Evolutionary conservation across 2,329 filamentous ascomycete species (phyloP).

Genomic region (Saccharata proteae): DNA sequence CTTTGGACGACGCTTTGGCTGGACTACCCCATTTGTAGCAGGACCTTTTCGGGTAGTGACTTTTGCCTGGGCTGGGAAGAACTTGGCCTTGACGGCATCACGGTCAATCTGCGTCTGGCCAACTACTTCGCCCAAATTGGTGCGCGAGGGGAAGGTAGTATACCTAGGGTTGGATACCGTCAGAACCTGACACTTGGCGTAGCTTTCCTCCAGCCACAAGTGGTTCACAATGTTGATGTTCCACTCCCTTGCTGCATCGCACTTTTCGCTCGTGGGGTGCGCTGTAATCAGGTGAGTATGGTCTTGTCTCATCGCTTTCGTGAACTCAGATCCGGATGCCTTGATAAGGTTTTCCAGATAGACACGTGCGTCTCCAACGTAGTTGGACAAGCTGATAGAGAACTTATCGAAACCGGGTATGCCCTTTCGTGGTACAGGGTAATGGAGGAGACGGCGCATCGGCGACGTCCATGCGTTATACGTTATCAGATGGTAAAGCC

Average conservation of each 20-base stretch:
- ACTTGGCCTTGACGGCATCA: constrained; percentile 57
- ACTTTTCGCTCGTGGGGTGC: constrained; percentile 83
- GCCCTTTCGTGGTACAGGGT: constrained; percentile 66
- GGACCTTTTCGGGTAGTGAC: not conserved
- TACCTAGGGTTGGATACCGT: constrained; percentile 63
- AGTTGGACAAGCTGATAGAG: constrained; percentile 87
- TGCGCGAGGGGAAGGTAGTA: constrained; percentile 74
- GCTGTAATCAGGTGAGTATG: constrained; percentile 95
- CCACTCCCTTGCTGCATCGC: constrained; percentile 85
- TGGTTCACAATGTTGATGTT: constrained; percentile 84
- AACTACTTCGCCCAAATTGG: constrained; percentile 85
- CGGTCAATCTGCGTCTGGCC: constrained; percentile 78
- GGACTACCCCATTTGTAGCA: not conserved
- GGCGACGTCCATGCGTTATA: constrained; percentile 83
- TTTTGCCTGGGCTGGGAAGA: constrained; percentile 29
- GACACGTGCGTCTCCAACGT: constrained; percentile 82
- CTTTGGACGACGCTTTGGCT: not conserved
- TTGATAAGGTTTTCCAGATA: constrained; percentile 88
- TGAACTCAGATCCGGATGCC: constrained; percentile 77
- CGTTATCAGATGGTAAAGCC: constrained; percentile 87
- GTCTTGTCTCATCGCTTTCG: constrained; percentile 86
- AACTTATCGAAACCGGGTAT: constrained; percentile 67
- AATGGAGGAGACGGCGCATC: constrained; percentile 71
- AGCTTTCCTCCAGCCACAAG: constrained; percentile 95
- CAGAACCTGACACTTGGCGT: constrained; percentile 73